Evolutionary conservation across 805 yeast genomes (phyloP).

Genomic region (Yarrowia bubula): DNA sequence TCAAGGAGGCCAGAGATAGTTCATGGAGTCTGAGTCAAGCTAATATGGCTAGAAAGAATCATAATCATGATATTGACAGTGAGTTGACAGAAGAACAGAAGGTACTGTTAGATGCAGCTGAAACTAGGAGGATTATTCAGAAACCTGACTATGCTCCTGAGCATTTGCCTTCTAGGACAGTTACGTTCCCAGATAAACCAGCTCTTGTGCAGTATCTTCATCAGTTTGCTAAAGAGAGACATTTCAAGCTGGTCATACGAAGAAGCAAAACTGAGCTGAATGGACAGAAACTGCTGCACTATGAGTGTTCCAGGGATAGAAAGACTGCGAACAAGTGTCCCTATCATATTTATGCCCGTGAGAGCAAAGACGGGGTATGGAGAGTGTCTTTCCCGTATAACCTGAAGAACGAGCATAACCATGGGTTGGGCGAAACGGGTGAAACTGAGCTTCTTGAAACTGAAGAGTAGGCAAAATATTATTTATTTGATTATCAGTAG

Average conservation of each 20-base stretch:
- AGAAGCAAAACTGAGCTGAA: conserved; percentile 7
- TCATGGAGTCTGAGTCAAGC: conserved; percentile 7
- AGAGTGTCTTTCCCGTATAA: neutral
- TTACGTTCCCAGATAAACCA: neutral
- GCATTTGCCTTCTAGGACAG: neutral
- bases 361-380: conserved; percentile 8
- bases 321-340: neutral
- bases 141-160: conserved; percentile 5
- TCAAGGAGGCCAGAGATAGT: neutral
- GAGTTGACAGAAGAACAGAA: neutral
- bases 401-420: conserved; percentile 1
- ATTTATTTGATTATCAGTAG: no score
- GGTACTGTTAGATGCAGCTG: neutral
- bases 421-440: neutral
- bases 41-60: neutral
- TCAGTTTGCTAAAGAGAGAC: neutral
- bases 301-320: neutral
- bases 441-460: neutral
- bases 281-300: neutral
- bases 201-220: neutral
- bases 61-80: neutral
- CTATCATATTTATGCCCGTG: neutral
- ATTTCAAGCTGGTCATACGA: conserved; percentile 2
- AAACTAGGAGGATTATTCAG: conserved; percentile 1
- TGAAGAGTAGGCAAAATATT: no score